Conservation (phyloP, 345 rosid species). For the Eucalyptus sideroxylon region DNA sequence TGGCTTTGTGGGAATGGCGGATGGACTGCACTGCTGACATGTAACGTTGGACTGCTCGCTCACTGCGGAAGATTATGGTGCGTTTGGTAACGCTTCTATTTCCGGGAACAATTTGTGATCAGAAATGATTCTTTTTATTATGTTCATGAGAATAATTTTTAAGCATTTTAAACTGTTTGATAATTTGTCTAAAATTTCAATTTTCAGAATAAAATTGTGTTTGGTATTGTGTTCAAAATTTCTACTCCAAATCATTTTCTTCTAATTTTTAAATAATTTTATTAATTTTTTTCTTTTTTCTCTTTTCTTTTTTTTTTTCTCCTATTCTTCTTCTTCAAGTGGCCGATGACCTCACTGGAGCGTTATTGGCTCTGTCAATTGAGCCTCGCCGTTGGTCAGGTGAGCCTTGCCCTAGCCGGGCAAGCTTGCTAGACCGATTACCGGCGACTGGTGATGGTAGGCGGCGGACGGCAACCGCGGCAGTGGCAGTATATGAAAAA, state of each 20-base stretch:
- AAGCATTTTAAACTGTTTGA: no score
- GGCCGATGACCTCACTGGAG: no score
- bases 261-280: no score
- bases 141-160: rapidly evolving
- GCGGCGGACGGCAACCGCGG: rapidly evolving
- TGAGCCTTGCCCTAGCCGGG: rapidly evolving
- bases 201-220: rapidly evolving
- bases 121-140: rapidly evolving
- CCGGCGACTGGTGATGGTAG: rapidly evolving
- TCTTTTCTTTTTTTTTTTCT: no score
- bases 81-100: rapidly evolving
- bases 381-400: no score
- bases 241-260: no score
- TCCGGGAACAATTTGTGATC: rapidly evolving
- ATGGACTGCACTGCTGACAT: neutral
- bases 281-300: rapidly evolving
- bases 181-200: no score
- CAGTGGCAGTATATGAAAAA: rapidly evolving
- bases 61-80: rapidly evolving
- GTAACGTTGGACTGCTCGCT: neutral
- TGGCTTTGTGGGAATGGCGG: neutral
- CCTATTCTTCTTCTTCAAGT: no score
- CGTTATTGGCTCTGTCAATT: rapidly evolving
- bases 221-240: no score
- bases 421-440: rapidly evolving